Conservation (phyloP, 2,329 filamentous ascomycete genomes). For the Tolypocladium cylindrosporum region DNA sequence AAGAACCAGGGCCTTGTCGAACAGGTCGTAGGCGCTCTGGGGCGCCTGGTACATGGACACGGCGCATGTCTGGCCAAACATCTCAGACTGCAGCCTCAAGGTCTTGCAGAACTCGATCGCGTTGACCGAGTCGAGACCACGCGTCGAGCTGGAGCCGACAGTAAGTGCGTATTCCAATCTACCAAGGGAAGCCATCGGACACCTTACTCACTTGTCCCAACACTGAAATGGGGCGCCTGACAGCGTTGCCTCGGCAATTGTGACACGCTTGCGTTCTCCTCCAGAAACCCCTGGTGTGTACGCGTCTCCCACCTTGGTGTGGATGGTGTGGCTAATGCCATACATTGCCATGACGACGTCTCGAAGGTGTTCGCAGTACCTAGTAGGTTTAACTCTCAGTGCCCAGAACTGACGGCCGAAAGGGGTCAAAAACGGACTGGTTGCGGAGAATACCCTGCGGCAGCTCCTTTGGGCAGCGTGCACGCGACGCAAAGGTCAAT, state of each 20-base stretch:
- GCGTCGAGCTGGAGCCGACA: not conserved
- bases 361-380: not conserved
- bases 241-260: not conserved
- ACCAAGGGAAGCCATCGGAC: not conserved
- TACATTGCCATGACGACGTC: conserved; percentile 1
- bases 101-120: not conserved
- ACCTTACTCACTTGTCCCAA: not conserved
- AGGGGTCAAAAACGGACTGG: not conserved
- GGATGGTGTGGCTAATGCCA: not conserved
- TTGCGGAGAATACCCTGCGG: not conserved
- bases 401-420: not conserved
- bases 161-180: not conserved
- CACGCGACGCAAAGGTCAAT: conserved; percentile 57
- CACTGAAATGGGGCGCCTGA: not conserved
- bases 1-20: conserved; percentile 54
- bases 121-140: not conserved
- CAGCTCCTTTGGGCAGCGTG: conserved; percentile 14
- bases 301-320: not conserved
- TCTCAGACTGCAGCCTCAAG: not conserved
- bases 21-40: conserved; percentile 28
- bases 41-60: not conserved
- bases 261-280: not conserved
- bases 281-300: not conserved
- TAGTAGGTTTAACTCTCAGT: not conserved
- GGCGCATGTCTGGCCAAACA: not conserved